Evolutionary conservation across 2,329 filamentous ascomycete species (phyloP).

Genomic region (Ophiobolus disseminans): DNA sequence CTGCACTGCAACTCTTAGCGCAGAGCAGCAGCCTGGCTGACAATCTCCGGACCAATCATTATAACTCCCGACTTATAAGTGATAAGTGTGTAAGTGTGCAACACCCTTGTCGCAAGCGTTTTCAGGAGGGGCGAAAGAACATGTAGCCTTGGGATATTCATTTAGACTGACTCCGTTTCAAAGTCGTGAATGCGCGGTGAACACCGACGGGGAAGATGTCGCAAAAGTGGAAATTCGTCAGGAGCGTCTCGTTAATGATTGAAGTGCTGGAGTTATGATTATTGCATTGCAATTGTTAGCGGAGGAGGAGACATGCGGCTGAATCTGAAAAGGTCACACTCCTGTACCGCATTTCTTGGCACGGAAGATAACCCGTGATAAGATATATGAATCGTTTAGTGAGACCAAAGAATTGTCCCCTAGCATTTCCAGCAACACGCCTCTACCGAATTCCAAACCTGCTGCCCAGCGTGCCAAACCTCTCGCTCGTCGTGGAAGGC

Average conservation of each 20-base stretch:
- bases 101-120: neutral
- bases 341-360: neutral
- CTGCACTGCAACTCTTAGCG: conserved; percentile 3
- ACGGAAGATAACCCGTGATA: neutral
- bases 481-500: conserved; percentile 32
- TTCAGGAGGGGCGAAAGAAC: too few relatives aligned
- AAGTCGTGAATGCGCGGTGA: too few relatives aligned
- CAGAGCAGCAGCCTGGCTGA: neutral
- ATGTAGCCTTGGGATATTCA: too few relatives aligned
- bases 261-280: too few relatives aligned
- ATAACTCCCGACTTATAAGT: too few relatives aligned
- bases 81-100: neutral
- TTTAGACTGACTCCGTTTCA: too few relatives aligned
- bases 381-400: neutral
- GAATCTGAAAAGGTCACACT: neutral
- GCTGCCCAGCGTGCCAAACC: conserved; percentile 45
- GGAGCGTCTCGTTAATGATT: too few relatives aligned
- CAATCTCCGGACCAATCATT: too few relatives aligned
- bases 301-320: neutral
- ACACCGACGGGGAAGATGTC: too few relatives aligned
- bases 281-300: neutral
- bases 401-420: neutral
- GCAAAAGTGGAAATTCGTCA: too few relatives aligned
- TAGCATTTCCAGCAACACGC: neutral
- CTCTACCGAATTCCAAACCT: conserved; percentile 40